These are phyloP conservation scores for Cardiospermum halicacabum DNA, from an alignment of 345 rosid genomes.

Conservation along the genomic window DNA sequence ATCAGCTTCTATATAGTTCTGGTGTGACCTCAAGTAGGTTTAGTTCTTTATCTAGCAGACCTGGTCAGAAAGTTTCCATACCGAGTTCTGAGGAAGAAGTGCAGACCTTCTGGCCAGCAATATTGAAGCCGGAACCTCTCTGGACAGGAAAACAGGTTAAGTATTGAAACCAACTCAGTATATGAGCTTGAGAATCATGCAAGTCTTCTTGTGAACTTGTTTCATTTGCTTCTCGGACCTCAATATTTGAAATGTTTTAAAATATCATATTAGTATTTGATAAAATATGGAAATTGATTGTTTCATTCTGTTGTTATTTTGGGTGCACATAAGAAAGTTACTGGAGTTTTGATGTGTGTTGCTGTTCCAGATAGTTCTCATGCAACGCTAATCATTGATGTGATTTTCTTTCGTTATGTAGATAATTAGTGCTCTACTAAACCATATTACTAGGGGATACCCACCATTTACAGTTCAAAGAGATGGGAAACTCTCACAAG, in stretches of 20 bases:
- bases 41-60: constrained; percentile 39
- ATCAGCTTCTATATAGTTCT: constrained; percentile 82
- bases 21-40: constrained; percentile 51
- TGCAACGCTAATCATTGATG: constrained; percentile 2
- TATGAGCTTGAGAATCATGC: not conserved
- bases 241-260: not conserved
- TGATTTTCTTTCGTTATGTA: constrained; percentile 24
- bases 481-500: constrained; percentile 64
- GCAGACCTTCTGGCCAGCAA: constrained; percentile 47
- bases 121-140: constrained; percentile 79
- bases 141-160: constrained; percentile 99
- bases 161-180: not conserved
- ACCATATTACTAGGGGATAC: constrained; percentile 63
- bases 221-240: not conserved
- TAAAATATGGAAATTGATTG: not conserved
- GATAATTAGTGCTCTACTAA: constrained; percentile 67
- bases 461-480: constrained; percentile 83
- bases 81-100: constrained; percentile 48
- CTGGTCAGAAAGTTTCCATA: constrained; percentile 60
- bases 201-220: constrained; percentile 9
- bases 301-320: not conserved
- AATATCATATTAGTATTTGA: not conserved
- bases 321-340: not conserved
- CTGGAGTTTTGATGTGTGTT: constrained; percentile 3
- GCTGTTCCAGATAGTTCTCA: constrained; percentile 7